phyloP scores from a whole-genome alignment of 768 basidiomycete genomes.

The Agaricus blazei region DNA sequence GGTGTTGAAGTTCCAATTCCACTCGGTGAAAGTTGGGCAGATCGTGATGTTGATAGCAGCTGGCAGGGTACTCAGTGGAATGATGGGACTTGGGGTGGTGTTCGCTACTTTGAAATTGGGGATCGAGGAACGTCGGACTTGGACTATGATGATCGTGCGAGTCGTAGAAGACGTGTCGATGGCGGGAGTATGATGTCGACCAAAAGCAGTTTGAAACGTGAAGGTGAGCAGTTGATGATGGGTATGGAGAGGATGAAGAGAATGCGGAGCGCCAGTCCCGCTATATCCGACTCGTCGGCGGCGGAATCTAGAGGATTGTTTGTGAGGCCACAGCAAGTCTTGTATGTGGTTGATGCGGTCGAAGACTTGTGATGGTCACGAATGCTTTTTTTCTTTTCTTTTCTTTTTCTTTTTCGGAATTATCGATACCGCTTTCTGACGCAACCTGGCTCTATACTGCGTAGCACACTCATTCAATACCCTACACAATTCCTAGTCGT shows the following conservation, averaged over 20 bases:
- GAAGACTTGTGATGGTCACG: conserved; percentile 17
- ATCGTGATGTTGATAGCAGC: conserved; percentile 33
- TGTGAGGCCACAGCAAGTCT: conserved; percentile 79
- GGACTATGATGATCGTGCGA: conserved; percentile 50
- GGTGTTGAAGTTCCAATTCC: conserved; percentile 82
- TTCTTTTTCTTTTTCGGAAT: too few relatives aligned
- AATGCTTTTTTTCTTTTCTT: too few relatives aligned
- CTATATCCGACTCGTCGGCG: conserved; percentile 45
- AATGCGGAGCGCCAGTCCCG: conserved; percentile 71
- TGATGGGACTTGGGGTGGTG: conserved; percentile 78
- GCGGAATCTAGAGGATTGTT: conserved; percentile 71
- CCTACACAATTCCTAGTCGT: too few relatives aligned
- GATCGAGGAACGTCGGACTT: conserved; percentile 37
- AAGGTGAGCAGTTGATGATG: conserved; percentile 40
- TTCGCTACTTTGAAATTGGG: conserved; percentile 80
- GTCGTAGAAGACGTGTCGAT: conserved; percentile 40
- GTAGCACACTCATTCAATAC: too few relatives aligned
- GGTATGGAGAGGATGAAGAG: conserved; percentile 60
- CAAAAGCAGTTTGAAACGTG: conserved; percentile 32
- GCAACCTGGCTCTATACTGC: too few relatives aligned
- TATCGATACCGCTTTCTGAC: too few relatives aligned
- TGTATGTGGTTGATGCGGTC: conserved; percentile 84
- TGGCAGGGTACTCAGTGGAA: conserved; percentile 61
- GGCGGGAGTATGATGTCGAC: conserved; percentile 16
- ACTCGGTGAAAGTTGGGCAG: conserved; percentile 41